Evolutionary conservation across 2,329 filamentous ascomycete species (phyloP), one percentile per base, ranked within the genome.

Genomic region (Aureobasidium sp.): DNA sequence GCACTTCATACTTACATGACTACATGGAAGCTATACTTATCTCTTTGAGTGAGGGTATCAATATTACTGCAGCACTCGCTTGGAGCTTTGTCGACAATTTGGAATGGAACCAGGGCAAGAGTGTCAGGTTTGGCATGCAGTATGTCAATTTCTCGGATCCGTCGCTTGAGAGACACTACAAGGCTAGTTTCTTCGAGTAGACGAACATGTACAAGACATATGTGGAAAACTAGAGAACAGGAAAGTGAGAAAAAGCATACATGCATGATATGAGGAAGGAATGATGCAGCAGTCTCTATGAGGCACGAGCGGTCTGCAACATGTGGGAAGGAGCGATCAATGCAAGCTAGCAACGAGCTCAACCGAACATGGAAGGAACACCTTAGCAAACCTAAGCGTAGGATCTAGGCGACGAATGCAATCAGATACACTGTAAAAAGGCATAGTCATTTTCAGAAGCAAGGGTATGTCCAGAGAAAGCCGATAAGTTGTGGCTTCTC

Each of bases 101-200:
- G 55, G 73, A 75, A 62, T 75, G 72, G 73, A 64, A 48, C 14
- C 62, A 64, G 27, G 77, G 77, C 1, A 66, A 68, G 34, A 61
- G 64, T 7, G 68, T 68, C 1, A 70, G 70, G 54, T 75, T 75
- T 62, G 73, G 73, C 0, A 67, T 74, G 59, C 71, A 73, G 49
- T 66, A 73, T 61, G 68, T 73, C 21, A 74, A 74, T 54, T 66
- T 72, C 9, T 73, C 47, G 4, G 47, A 49, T n/a, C 47, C 71
- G 32, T 70, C 68, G n/a, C 67, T 72, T 62, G 70, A 72, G 62
- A 64, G 73, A 57, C 66, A 66, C 32, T 74, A 71, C 57, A 75
- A 76, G 65, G 72, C 73, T 21, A 74, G 70, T 61, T 72, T 74
- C 61, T 75, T 75, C 62, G 68, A 73, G 55, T 73, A 73, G 61